These are phyloP conservation scores for Microdochium bolleyi DNA, from an alignment of 2,329 filamentous ascomycete genomes.

Conservation along the genomic window DNA sequence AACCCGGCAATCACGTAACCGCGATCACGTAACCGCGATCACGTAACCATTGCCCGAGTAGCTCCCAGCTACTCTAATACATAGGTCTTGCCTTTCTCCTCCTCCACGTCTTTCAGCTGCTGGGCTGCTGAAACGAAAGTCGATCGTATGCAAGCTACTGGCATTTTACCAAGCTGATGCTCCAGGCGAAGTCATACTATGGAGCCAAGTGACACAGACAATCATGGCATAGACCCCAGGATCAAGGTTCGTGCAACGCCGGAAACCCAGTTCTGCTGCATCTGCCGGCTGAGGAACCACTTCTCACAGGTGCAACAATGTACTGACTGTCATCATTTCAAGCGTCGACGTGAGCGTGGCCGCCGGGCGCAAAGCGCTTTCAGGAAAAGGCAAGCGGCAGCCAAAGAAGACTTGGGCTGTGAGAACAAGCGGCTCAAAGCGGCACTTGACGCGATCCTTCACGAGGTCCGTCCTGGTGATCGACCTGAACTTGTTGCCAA, in stretches of 20 bases:
- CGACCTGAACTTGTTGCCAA: background rate
- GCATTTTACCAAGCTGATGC: no score
- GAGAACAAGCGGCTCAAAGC: background rate
- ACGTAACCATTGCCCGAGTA: no score
- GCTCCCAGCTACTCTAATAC: no score
- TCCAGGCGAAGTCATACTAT: background rate
- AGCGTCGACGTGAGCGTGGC: constrained; percentile 10
- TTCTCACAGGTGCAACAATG: background rate
- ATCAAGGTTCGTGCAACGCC: background rate
- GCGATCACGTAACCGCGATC: background rate
- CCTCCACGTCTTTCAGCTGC: no score
- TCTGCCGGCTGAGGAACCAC: background rate
- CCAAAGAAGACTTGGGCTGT: background rate
- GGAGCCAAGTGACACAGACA: background rate
- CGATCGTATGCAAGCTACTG: no score
- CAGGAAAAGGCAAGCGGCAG: constrained; percentile 10
- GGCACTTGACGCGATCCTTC: background rate
- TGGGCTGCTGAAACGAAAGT: no score
- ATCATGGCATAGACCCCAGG: background rate
- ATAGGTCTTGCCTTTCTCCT: no score
- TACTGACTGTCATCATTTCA: background rate
- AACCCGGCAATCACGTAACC: no score
- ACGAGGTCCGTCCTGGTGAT: background rate
- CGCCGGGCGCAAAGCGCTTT: constrained; percentile 11
- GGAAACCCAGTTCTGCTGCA: background rate